Conservation (phyloP, 2,329 filamentous ascomycete species). For the Sporothrix brunneoviolacea region DNA sequence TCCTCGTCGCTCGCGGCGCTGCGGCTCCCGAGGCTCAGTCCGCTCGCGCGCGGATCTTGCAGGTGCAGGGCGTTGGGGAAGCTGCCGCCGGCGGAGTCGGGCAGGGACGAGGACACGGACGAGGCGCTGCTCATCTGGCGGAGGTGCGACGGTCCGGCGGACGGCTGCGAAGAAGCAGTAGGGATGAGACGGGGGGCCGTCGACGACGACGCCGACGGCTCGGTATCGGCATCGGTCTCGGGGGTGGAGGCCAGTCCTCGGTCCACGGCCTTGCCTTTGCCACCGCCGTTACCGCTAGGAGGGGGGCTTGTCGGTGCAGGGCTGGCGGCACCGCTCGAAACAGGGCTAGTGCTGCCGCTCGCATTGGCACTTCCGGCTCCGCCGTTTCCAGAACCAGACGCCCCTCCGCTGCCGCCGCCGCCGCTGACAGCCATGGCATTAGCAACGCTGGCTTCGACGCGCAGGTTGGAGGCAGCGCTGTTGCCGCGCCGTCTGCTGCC, state of each 20-base stretch:
- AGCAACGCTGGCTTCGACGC: conserved; percentile 48
- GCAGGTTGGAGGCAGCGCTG: conserved; percentile 52
- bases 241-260: conserved; percentile 32
- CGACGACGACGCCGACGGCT: conserved; percentile 36
- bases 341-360: not conserved
- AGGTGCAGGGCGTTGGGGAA: conserved; percentile 31
- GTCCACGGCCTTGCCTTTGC: conserved; percentile 67
- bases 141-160: conserved; percentile 61
- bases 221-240: conserved; percentile 28
- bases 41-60: conserved; percentile 47
- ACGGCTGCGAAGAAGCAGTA: conserved; percentile 38
- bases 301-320: conserved; percentile 3
- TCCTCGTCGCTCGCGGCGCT: conserved; percentile 33
- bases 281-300: too few species aligned
- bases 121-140: conserved; percentile 83
- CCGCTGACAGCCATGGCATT: conserved; percentile 34
- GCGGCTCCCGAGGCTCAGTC: conserved; percentile 42
- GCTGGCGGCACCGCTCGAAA: conserved; percentile 9
- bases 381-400: conserved; percentile 21
- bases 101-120: conserved; percentile 69
- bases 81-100: conserved; percentile 57
- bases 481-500: conserved; percentile 51
- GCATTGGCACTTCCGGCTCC: conserved; percentile 13
- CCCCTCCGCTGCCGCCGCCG: not conserved
- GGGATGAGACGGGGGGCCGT: conserved; percentile 36